Evolutionary conservation across 768 basidiomycete genomes (phyloP).

Genomic region (Termitomyces sp.): DNA sequence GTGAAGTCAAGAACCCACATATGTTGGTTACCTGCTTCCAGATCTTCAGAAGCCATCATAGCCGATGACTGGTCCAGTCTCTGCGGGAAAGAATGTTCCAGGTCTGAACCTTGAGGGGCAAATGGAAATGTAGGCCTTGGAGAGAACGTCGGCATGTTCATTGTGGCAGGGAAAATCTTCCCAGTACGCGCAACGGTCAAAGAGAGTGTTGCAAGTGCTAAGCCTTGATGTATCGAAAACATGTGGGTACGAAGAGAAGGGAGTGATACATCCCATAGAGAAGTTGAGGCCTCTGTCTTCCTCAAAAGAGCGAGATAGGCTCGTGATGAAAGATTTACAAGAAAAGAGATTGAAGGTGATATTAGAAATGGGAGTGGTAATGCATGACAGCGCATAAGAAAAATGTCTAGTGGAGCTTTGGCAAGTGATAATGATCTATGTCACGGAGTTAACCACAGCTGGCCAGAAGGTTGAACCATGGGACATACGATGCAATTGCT

Average conservation of each 20-base stretch:
- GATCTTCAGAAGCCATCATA: slow-evolving; percentile 12
- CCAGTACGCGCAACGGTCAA: slow-evolving; percentile 29
- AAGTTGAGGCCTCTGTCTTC: slow-evolving; percentile 16
- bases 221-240: slow-evolving; percentile 35
- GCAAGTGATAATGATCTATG: slow-evolving; percentile 32
- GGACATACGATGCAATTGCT: slow-evolving; percentile 46
- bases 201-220: slow-evolving; percentile 49
- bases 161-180: slow-evolving; percentile 35
- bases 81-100: slow-evolving; percentile 51
- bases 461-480: not conserved
- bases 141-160: slow-evolving; percentile 39
- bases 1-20: slow-evolving; percentile 77
- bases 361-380: slow-evolving; percentile 70
- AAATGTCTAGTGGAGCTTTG: slow-evolving; percentile 62
- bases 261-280: slow-evolving; percentile 43
- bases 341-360: slow-evolving; percentile 65
- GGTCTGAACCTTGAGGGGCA: slow-evolving; percentile 33
- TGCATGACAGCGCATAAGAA: slow-evolving; percentile 57
- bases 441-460: not conserved
- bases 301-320: slow-evolving; percentile 61
- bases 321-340: slow-evolving; percentile 63
- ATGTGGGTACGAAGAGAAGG: slow-evolving; percentile 42
- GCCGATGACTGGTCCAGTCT: slow-evolving; percentile 24
- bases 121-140: slow-evolving; percentile 53
- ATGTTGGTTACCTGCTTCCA: slow-evolving; percentile 21